Conservation (phyloP, 116 monocot genomes). For the Zostera marina region DNA sequence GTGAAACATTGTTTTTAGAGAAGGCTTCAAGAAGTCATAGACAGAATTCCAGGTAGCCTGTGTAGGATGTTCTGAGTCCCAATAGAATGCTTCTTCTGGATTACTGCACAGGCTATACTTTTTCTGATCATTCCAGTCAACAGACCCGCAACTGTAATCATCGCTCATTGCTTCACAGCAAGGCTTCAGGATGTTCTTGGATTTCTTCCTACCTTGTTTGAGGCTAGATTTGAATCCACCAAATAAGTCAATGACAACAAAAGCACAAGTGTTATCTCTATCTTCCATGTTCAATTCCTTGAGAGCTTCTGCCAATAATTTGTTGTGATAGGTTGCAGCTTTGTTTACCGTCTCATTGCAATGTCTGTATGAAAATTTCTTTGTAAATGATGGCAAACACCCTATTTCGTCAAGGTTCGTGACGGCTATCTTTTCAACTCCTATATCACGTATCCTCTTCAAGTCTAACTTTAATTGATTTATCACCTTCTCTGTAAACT, state of each 20-base stretch:
- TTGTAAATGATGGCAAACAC: slow-evolving; percentile 16
- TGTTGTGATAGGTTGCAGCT: slow-evolving; percentile 13
- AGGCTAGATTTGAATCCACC: slow-evolving; percentile 15
- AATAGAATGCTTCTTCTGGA: slow-evolving; percentile 18
- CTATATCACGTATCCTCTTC: slow-evolving; percentile 8
- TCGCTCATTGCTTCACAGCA: slow-evolving; percentile 14
- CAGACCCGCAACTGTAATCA: slow-evolving; percentile 13
- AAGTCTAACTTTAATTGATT: slow-evolving; percentile 10
- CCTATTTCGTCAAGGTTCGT: slow-evolving; percentile 30
- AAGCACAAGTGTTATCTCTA: neutral
- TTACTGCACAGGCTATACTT: slow-evolving; percentile 15
- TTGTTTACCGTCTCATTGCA: slow-evolving; percentile 13
- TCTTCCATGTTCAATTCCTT: slow-evolving; percentile 5
- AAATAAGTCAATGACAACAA: slow-evolving; percentile 14
- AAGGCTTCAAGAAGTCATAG: slow-evolving; percentile 10
- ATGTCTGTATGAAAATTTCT: neutral
- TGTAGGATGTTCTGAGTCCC: slow-evolving; percentile 33
- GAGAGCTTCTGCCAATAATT: slow-evolving; percentile 6
- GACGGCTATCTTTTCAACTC: slow-evolving; percentile 16
- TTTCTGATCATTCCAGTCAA: slow-evolving; percentile 8
- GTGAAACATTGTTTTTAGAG: neutral
- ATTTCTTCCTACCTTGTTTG: slow-evolving; percentile 10
- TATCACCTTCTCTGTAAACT: slow-evolving; percentile 8
- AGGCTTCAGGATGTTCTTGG: slow-evolving; percentile 12
- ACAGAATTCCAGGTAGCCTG: slow-evolving; percentile 30